Conservation (phyloP, 225 moss, liverwort and hornwort species). For the Asterella californica region DNA sequence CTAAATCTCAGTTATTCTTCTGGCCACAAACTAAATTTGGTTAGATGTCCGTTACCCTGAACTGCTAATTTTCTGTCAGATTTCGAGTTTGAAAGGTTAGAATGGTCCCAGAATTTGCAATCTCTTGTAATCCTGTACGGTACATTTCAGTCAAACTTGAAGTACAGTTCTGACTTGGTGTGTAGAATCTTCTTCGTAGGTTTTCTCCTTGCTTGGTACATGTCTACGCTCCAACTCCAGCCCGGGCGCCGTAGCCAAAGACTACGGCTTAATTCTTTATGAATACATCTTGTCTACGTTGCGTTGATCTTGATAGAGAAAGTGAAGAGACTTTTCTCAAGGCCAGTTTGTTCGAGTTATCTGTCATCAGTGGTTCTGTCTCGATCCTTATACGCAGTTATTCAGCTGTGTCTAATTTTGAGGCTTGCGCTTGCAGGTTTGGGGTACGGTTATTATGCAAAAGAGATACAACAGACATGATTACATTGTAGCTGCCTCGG, state of each 20-base stretch:
- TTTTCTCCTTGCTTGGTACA: background rate
- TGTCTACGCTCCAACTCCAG: too few species aligned
- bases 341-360: background rate
- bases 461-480: constrained; percentile 67
- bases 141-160: background rate
- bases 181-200: background rate
- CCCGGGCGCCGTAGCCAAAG: too few species aligned
- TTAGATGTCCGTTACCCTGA: too few species aligned
- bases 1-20: too few species aligned
- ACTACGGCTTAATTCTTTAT: too few species aligned
- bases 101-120: background rate
- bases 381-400: background rate
- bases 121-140: background rate
- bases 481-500: constrained; percentile 70
- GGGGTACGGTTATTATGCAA: constrained; percentile 81
- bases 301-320: background rate
- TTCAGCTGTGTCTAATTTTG: background rate
- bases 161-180: background rate
- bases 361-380: background rate
- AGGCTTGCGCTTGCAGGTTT: constrained; percentile 42
- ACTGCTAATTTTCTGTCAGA: too few species aligned
- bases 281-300: background rate
- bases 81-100: too few species aligned
- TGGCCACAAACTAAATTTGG: too few species aligned
- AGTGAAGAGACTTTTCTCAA: background rate